phyloP scores from a whole-genome alignment of 805 yeast species.

The Candida ovalis region DNA sequence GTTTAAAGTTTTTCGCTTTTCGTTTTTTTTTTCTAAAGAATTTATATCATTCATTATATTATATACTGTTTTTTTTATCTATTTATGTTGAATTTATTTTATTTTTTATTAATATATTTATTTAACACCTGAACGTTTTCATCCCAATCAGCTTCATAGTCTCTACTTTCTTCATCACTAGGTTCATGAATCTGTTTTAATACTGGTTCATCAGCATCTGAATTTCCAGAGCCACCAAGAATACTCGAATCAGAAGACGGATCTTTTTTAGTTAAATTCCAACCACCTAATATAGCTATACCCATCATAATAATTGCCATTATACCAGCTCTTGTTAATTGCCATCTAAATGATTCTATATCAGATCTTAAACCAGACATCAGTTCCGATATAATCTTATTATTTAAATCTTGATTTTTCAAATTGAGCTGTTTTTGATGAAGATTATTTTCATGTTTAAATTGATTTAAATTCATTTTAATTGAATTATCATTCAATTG shows the following conservation, averaged over 20 bases:
- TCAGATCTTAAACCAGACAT: slow-evolving; percentile 80
- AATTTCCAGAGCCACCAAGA: slow-evolving; percentile 19
- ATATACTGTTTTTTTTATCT: not conserved
- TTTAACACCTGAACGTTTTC: slow-evolving; percentile 23
- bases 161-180: slow-evolving; percentile 49
- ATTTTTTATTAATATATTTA: slow-evolving; percentile 3
- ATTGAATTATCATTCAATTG: slow-evolving; percentile 63
- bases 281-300: slow-evolving; percentile 54
- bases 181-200: slow-evolving; percentile 44
- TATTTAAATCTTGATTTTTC: slow-evolving; percentile 75
- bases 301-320: slow-evolving; percentile 68
- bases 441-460: slow-evolving; percentile 77
- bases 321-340: slow-evolving; percentile 83
- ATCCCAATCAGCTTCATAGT: slow-evolving; percentile 54
- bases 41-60: not conserved
- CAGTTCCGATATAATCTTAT: slow-evolving; percentile 78
- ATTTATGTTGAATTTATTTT: not conserved
- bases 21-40: not conserved
- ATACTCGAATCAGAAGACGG: slow-evolving; percentile 21
- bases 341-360: slow-evolving; percentile 89
- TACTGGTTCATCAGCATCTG: slow-evolving; percentile 19
- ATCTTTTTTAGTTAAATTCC: slow-evolving; percentile 34
- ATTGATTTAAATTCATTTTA: slow-evolving; percentile 81
- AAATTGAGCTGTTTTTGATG: slow-evolving; percentile 65
- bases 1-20: slow-evolving; percentile 1